Base-by-base conservation (phyloP, 2,329 filamentous ascomycete species). In the Microsporum audouinii region DNA sequence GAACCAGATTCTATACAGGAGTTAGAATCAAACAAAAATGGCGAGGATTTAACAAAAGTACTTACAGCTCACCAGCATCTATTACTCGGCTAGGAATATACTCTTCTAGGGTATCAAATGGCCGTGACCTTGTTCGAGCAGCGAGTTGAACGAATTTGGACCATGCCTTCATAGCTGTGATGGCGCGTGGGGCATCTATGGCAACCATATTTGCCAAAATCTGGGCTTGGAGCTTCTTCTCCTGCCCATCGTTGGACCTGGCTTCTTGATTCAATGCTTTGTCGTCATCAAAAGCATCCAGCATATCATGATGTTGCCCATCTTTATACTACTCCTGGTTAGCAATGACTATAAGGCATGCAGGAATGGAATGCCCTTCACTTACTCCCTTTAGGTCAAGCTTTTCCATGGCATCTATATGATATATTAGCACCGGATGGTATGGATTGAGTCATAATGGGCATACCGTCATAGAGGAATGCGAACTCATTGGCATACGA, bases 401-500 rank as follows among this genome's bases (percentile, higher is more conserved):
- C 27, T 53, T 53, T 31, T 53, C 49, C 49, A 53, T 53, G 29
- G 49, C 49, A 6, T 53, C 49, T 53, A 29, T 31, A 53, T 17
- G 49, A 5, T 1, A n/a, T 5, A 14, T 29, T 8, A 41, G 5
- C n/a, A 38, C 58, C 23, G 17, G 23, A 59, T 12, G 5, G 56
- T 29, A 10, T 23, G 29, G 12, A n/a, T 53, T 12, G 12, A 33
- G 31, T n/a, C 29, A 29, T 23, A 14, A n/a, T 1, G 12, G 12
- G 12, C 49, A 23, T 65, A 72, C 71, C 71, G 63, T 77, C 75
- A 64, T 76, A 69, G 5, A 77, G 66, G 60, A 77, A 76, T 1
- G 70, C 73, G 63, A 73, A 76, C 61, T 78, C 76, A 41, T 75
- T 73, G 0, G 71, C 72, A 63, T 76, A 77, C 3, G 70, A 70